These are phyloP conservation scores for Populus davidiana DNA, from an alignment of 345 rosid species.

Conservation along the genomic window DNA sequence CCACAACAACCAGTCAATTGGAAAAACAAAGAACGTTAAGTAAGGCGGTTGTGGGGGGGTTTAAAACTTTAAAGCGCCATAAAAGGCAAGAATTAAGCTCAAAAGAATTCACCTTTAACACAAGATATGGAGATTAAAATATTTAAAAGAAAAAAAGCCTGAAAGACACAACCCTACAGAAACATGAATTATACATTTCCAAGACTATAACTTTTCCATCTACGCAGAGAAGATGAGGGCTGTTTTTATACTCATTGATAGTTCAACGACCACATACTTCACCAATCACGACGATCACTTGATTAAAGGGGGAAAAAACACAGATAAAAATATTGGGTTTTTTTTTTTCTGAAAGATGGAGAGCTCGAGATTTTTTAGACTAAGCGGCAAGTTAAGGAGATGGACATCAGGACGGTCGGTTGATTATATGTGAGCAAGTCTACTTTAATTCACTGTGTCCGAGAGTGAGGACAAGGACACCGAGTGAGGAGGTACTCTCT, in stretches of 20 bases:
- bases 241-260: not conserved
- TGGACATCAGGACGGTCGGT: not conserved
- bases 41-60: not conserved
- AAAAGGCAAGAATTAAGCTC: not conserved
- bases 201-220: not conserved
- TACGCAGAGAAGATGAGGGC: not conserved
- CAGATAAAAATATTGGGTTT: not conserved
- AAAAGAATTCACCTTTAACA: too few species aligned
- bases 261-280: not conserved
- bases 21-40: slow-evolving; percentile 15
- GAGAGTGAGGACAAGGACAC: not conserved
- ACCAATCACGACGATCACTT: not conserved
- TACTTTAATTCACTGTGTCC: not conserved
- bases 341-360: not conserved
- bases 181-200: too few species aligned
- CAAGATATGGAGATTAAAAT: not conserved
- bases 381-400: not conserved
- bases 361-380: not conserved
- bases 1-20: slow-evolving; percentile 28
- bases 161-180: not conserved
- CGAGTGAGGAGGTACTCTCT: not conserved
- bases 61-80: not conserved
- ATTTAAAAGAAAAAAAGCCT: not conserved
- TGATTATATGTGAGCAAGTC: not conserved
- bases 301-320: not conserved